Percentiles rank a stretch among this genome's conserved stretches.
Evolutionary conservation across 768 basidiomycete genomes (phyloP).

Genomic region (Pilatotrama ljubarskyi): DNA sequence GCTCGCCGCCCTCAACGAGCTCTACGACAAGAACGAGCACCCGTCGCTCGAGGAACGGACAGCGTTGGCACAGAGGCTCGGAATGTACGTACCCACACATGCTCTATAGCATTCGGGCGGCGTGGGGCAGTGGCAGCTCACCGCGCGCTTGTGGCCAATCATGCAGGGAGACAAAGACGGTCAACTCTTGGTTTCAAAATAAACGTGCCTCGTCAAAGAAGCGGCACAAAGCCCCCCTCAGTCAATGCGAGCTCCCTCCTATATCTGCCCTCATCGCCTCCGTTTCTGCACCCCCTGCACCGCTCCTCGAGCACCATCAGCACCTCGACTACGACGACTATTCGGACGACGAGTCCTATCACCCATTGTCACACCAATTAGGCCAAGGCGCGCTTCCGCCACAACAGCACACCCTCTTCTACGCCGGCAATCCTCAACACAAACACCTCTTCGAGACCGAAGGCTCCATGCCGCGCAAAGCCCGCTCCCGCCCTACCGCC

Average conservation of each 20-base stretch:
- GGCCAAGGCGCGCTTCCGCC: constrained; percentile 14
- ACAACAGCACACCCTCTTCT: constrained; percentile 41
- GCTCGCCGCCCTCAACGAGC: constrained; percentile 73
- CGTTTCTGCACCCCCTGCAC: constrained; percentile 36
- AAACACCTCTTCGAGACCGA: constrained; percentile 43
- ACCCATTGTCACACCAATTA: constrained; percentile 20
- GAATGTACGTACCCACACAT: constrained; percentile 59
- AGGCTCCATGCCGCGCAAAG: constrained; percentile 54
- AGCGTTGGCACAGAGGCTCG: constrained; percentile 66
- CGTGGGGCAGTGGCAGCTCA: constrained; percentile 12
- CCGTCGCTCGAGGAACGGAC: constrained; percentile 69
- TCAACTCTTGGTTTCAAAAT: constrained; percentile 87
- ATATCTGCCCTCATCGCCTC: constrained; percentile 45
- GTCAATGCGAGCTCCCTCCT: constrained; percentile 36
- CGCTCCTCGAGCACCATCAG: constrained; percentile 23
- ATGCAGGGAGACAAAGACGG: constrained; percentile 78
- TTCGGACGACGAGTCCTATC: constrained; percentile 45
- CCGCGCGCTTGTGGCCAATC: constrained; percentile 5
- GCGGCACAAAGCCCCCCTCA: constrained; percentile 39
- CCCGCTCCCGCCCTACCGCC: constrained; percentile 61
- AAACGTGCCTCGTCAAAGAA: constrained; percentile 84
- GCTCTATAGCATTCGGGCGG: neutral
- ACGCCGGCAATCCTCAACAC: constrained; percentile 50
- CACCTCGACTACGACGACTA: constrained; percentile 44
- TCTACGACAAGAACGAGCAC: constrained; percentile 77